phyloP scores from a whole-genome alignment of 1,139 yeast species.

The Candida gigantensis region DNA sequence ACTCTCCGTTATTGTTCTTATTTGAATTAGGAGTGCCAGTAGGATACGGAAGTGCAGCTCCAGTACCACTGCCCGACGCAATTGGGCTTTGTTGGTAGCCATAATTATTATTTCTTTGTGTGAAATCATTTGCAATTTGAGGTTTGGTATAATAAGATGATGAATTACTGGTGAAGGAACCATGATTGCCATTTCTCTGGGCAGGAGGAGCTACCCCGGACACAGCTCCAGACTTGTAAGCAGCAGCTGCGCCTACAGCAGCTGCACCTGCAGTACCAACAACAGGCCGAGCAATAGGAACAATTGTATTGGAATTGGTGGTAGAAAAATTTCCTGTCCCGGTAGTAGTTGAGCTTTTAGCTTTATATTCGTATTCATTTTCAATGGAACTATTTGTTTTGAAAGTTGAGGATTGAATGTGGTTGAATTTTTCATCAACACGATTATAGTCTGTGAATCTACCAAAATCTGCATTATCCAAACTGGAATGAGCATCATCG shows the following conservation, averaged over 20 bases:
- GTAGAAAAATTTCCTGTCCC: background rate
- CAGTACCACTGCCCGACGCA: background rate
- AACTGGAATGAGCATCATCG: conserved; percentile 23
- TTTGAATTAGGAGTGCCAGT: conserved; percentile 4
- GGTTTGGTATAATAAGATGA: conserved; percentile 37
- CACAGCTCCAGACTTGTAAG: background rate
- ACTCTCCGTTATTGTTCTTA: conserved; percentile 4
- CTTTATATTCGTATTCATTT: conserved; percentile 32
- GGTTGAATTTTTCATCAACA: conserved; percentile 14
- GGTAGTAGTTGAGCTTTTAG: conserved; percentile 6
- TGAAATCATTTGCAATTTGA: conserved; percentile 38
- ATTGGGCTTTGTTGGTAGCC: conserved; percentile 6
- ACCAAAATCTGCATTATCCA: conserved; percentile 9
- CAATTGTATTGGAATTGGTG: background rate
- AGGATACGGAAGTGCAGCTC: conserved; percentile 11
- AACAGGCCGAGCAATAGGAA: conserved; percentile 1
- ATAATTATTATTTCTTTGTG: conserved; percentile 16
- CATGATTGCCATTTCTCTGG: conserved; percentile 6
- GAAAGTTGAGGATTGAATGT: conserved; percentile 14
- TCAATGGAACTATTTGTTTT: conserved; percentile 21
- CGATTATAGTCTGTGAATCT: conserved; percentile 11
- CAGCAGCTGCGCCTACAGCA: background rate
- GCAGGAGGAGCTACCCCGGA: conserved; percentile 5
- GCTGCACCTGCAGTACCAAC: conserved; percentile 1
- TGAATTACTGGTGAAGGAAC: conserved; percentile 16